phyloP scores from a whole-genome alignment of 139 green algal species.

The Chlamydomonas sp. region DNA sequence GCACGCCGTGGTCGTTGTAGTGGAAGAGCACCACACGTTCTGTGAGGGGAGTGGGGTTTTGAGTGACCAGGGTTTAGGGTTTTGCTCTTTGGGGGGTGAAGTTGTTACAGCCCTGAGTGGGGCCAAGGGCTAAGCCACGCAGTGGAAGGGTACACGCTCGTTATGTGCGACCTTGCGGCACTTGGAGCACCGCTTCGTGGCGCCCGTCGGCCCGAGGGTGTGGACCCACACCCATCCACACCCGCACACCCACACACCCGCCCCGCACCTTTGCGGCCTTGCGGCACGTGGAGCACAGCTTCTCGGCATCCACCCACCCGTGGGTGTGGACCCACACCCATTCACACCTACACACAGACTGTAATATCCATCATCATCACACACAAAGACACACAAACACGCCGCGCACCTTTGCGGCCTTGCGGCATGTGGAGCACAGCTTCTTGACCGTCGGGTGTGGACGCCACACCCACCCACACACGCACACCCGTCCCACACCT shows the following conservation, averaged over 20 bases:
- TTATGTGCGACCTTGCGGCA: too few species aligned
- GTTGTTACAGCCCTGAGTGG: conserved; percentile 1
- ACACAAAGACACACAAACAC: too few species aligned
- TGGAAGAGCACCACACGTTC: conserved; percentile 97
- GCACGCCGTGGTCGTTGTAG: conserved; percentile 99
- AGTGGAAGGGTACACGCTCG: conserved; percentile 97
- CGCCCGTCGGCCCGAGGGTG: too few species aligned
- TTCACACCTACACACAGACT: background rate
- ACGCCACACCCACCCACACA: too few species aligned
- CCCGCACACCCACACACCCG: background rate
- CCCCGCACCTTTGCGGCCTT: conserved; percentile 67
- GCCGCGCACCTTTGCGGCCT: conserved; percentile 66
- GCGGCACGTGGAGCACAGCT: conserved; percentile 77
- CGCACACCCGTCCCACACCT: too few species aligned
- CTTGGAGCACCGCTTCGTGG: too few species aligned
- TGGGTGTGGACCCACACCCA: background rate
- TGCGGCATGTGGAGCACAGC: conserved; percentile 72
- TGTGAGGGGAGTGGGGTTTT: too few species aligned
- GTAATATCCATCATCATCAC: too few species aligned
- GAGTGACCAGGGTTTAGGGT: too few species aligned
- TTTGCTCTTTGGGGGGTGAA: too few species aligned
- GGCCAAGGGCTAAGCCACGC: too few species aligned
- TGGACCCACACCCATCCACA: background rate
- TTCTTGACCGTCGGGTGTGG: too few species aligned
- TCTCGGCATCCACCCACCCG: conserved; percentile 98